Evolutionary conservation across 2,329 filamentous ascomycete species (phyloP), one percentile per base, ranked within the genome.

Genomic region (Coniochaeta prunicola): DNA sequence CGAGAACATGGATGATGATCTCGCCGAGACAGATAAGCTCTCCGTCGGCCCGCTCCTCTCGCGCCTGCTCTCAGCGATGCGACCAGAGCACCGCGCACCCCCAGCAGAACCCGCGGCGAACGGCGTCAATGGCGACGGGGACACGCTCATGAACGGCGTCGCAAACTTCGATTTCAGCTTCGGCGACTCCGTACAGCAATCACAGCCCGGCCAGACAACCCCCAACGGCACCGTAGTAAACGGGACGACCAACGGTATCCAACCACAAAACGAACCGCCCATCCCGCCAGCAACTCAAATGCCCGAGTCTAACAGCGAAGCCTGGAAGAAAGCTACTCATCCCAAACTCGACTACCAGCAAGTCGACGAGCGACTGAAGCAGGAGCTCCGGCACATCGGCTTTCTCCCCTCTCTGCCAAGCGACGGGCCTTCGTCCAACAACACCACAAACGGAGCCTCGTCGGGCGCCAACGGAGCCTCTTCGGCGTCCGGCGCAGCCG

Each of bases 321-420:
- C 84, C 6, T 94, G 91, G 86, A 93, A 91, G 73, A 90, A 91
- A 59, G 84, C 88, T 0, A 85, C 83, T 1, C 85, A 89, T 57
- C 81, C 81, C 1, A 92, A 91, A 65, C 80, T 96, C 7, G 92
- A 97, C 68, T 96, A 96, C 70, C 81, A 83, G 2, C 88, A 92
- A 68, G 84, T 97, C 21, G 94, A 99, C 66, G 90, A 96, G 69
- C 90, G 94, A 53, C 84, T 96, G 57, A 90, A 96, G 74, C 89
- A 92, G 67, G 94, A 99, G 70, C 82, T 99, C 19, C 87, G 89
- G 15, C 90, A 96, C 73, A 91, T 96, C 61, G 94, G 94, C 12
- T 90, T 99, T 66, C 79, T 97, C 17, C 85, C 89, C 76, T 63
- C 68, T 8, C 66, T 65, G 3, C 67, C 68, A 15, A 60, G 64